Base-by-base conservation (phyloP, 768 basidiomycete genomes). In the Russula sp. region DNA sequence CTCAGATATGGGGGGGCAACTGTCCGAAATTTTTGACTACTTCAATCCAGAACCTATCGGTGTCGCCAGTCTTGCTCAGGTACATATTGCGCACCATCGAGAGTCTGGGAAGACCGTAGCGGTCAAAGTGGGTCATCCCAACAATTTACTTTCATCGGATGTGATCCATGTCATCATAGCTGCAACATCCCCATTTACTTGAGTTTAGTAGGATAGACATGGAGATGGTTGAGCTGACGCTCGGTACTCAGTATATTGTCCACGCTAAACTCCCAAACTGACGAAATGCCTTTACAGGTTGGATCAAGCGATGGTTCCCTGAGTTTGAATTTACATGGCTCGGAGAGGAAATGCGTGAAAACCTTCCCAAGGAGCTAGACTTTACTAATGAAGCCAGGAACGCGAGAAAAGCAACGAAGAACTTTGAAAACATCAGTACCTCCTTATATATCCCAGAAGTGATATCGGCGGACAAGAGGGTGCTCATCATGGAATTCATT, bases 1-100 rank as follows among this genome's bases (percentile, higher is more conserved):
- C 18, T 77, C 80, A 9, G 97, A 98, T 72, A 87, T 94, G 73
- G 92, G 89, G 7, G 72, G 75, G 44, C 78, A 84, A 0, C 81
- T 97, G 42, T 77, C 80, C 2, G 88, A 90, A 20, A 73, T 94
- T 37, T 98, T 98, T 70, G 83, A 84, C 13, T 84, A 92, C 63
- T 96, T 98, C 71, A 86, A 97, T 68, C 85, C 85, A 5, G 77
- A 79, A 18, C 97, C 97, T 7, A 91, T 98, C 50, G 97, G 97
- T 3, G 94, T 98, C 16, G 97, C 97, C 13, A 96, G 93, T 69
- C 75, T 98, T 42, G 97, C 97, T 6, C 97, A 99, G 74, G 97
- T 98, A 16, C 97, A 98, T 74, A 82, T 88, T 20, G 97, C 86
- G 4, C 82, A 75, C 14, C 85, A 91, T 65, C 82, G 83, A 55